Evolutionary conservation across 371 early-diverging fungal species (phyloP).

Genomic region (Rhizopus microsporus): DNA sequence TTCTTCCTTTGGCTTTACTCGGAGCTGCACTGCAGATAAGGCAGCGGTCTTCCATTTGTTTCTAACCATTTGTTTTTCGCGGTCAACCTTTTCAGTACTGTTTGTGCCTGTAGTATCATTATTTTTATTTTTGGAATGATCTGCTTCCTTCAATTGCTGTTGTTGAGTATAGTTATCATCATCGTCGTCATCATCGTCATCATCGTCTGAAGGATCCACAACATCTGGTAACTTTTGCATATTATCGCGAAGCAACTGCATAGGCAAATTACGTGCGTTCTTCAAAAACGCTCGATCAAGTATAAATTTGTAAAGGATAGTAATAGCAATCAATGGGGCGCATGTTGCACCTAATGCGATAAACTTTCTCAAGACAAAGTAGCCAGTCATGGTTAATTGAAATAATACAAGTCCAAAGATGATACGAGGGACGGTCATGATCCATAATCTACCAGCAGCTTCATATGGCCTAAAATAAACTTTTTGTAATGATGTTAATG

Average conservation of each 20-base stretch:
- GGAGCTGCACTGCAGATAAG: slow-evolving; percentile 17
- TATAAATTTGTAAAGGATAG: slow-evolving; percentile 49
- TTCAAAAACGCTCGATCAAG: slow-evolving; percentile 51
- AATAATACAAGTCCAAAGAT: slow-evolving; percentile 79
- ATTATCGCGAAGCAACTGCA: slow-evolving; percentile 37
- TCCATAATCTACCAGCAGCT: slow-evolving; percentile 78
- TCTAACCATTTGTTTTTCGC: slow-evolving; percentile 5
- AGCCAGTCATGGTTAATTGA: slow-evolving; percentile 84
- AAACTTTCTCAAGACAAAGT: slow-evolving; percentile 55
- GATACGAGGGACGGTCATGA: slow-evolving; percentile 76
- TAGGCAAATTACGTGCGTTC: slow-evolving; percentile 45
- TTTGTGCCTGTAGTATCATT: not conserved
- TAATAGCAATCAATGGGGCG: slow-evolving; percentile 50
- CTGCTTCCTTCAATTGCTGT: not conserved
- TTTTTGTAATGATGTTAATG: slow-evolving; percentile 2
- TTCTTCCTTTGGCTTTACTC: not conserved
- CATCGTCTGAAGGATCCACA: not conserved
- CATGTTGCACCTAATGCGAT: slow-evolving; percentile 41
- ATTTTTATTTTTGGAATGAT: not conserved
- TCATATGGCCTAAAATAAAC: slow-evolving; percentile 87
- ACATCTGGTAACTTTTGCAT: not conserved
- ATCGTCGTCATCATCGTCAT: slow-evolving; percentile 3
- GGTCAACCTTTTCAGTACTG: not conserved
- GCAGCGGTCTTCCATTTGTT: slow-evolving; percentile 35
- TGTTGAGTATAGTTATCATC: not conserved